Percentiles rank a stretch among this genome's conserved stretches.
phyloP scores from a whole-genome alignment of 352 stramenopile species.

The Phytophthora kernoviae region DNA sequence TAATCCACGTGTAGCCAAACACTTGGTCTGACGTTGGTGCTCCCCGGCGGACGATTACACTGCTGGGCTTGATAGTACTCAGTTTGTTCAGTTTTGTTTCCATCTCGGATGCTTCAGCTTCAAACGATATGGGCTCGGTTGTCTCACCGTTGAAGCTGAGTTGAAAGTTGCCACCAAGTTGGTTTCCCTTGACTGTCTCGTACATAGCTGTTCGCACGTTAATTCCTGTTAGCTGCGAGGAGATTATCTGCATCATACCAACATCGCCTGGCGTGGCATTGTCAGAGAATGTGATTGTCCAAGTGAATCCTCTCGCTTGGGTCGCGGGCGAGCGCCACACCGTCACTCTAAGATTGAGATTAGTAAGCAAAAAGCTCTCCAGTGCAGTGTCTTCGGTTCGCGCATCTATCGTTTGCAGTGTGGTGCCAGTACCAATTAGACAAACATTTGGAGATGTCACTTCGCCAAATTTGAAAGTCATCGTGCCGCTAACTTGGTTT shows the following conservation, averaged over 20 bases:
- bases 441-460: slow-evolving; percentile 42
- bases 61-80: slow-evolving; percentile 90
- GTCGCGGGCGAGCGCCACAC: slow-evolving; percentile 67
- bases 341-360: slow-evolving; percentile 47
- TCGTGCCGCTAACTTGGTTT: slow-evolving; percentile 91
- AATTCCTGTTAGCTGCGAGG: slow-evolving; percentile 30
- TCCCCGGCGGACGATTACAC: slow-evolving; percentile 80
- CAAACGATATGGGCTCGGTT: slow-evolving; percentile 90
- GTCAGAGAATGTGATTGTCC: slow-evolving; percentile 78
- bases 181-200: slow-evolving; percentile 84
- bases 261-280: slow-evolving; percentile 85
- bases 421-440: slow-evolving; percentile 48
- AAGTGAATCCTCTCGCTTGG: slow-evolving; percentile 76
- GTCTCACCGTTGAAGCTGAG: slow-evolving; percentile 93
- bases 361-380: slow-evolving; percentile 40
- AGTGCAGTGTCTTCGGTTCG: slow-evolving; percentile 44
- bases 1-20: slow-evolving; percentile 85
- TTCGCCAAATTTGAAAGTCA: slow-evolving; percentile 60
- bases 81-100: slow-evolving; percentile 93
- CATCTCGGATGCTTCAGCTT: slow-evolving; percentile 79
- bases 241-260: slow-evolving; percentile 37
- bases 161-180: slow-evolving; percentile 92
- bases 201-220: slow-evolving; percentile 49
- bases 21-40: slow-evolving; percentile 69
- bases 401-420: slow-evolving; percentile 26